Conservation (phyloP, 345 rosid genomes). For the Aethionema arabicum region DNA sequence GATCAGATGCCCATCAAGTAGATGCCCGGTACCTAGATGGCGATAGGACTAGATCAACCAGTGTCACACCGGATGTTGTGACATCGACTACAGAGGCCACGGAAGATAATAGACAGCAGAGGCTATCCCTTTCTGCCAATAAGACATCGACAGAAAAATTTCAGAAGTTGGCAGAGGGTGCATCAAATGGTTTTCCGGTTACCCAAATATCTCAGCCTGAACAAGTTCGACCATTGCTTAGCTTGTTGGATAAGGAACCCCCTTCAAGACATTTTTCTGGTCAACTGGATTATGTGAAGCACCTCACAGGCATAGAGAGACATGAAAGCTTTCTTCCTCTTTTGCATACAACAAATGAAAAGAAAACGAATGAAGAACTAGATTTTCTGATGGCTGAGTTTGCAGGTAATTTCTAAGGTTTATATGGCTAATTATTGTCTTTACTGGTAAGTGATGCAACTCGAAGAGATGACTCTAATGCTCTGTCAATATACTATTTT, state of each 20-base stretch:
- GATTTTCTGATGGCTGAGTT: slow-evolving; percentile 90
- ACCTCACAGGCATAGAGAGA: slow-evolving; percentile 74
- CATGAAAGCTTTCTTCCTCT: slow-evolving; percentile 88
- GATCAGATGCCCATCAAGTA: slow-evolving; percentile 53
- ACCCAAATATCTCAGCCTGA: slow-evolving; percentile 51
- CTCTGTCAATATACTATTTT: neutral
- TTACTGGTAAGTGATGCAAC: neutral
- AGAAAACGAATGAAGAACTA: slow-evolving; percentile 83
- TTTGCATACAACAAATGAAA: slow-evolving; percentile 73
- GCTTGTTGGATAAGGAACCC: slow-evolving; percentile 96
- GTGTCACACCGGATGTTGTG: slow-evolving; percentile 45
- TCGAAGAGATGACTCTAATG: neutral
- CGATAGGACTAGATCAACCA: slow-evolving; percentile 65
- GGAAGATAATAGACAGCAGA: slow-evolving; percentile 54
- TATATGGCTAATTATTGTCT: neutral
- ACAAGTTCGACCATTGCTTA: slow-evolving; percentile 93
- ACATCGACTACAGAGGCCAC: slow-evolving; percentile 22
- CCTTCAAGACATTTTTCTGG: slow-evolving; percentile 81
- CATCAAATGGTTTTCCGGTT: slow-evolving; percentile 55
- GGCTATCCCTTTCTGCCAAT: slow-evolving; percentile 46
- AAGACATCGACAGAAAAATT: slow-evolving; percentile 73
- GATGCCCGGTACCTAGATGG: slow-evolving; percentile 52
- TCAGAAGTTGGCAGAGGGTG: slow-evolving; percentile 58
- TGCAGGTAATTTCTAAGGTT: slow-evolving; percentile 56
- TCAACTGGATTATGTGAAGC: slow-evolving; percentile 80